phyloP scores from a whole-genome alignment of 2,329 filamentous ascomycete species.

The Phialophora chinensis region DNA sequence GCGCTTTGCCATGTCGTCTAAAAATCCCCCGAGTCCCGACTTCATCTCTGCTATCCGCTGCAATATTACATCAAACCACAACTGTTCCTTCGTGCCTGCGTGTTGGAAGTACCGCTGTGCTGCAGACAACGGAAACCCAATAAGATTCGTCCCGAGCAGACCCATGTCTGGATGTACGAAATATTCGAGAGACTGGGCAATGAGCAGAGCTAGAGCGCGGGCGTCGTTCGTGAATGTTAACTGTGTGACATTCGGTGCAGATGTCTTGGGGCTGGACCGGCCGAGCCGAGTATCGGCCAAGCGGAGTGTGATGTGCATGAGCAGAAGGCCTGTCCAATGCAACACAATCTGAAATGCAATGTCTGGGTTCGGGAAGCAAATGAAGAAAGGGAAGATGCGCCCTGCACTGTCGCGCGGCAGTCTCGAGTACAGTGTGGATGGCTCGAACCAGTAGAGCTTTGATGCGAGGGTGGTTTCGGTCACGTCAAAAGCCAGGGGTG shows the following conservation, averaged over 20 bases:
- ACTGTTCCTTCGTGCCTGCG: conserved; percentile 18
- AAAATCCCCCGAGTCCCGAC: conserved; percentile 57
- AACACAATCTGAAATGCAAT: conserved; percentile 25
- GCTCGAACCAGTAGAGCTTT: conserved; percentile 22
- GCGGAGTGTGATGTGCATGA: conserved; percentile 15
- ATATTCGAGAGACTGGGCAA: conserved; percentile 32
- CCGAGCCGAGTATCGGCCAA: neutral
- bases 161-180: conserved; percentile 33
- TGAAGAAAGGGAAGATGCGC: conserved; percentile 14
- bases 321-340: conserved; percentile 20
- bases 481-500: neutral
- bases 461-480: neutral
- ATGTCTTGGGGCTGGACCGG: no score
- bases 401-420: conserved; percentile 16
- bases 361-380: conserved; percentile 22
- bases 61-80: conserved; percentile 30
- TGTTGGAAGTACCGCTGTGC: conserved; percentile 24
- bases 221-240: neutral
- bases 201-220: conserved; percentile 21
- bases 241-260: neutral
- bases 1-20: conserved; percentile 44
- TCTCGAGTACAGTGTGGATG: conserved; percentile 16
- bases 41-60: conserved; percentile 12
- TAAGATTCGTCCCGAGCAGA: conserved; percentile 19
- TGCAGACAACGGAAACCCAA: conserved; percentile 28